Percentiles rank a stretch among this genome's conserved stretches.
These are phyloP conservation scores for Pseudogymnoascus sp. DNA, from an alignment of 2,329 filamentous ascomycete species.

Conservation along the genomic window DNA sequence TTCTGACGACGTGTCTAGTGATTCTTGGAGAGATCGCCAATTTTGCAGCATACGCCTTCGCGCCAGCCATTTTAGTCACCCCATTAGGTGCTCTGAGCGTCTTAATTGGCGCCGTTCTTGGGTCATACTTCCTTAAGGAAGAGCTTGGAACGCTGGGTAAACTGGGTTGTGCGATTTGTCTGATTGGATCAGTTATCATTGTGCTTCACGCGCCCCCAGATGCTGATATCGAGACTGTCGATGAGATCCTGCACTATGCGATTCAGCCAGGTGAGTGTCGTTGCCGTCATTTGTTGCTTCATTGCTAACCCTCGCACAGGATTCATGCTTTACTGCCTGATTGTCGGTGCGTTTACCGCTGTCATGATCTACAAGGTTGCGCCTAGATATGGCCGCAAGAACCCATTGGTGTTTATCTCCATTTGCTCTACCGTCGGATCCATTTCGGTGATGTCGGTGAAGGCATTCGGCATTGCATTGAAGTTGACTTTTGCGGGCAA, in stretches of 20 bases:
- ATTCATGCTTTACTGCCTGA: conserved; percentile 78
- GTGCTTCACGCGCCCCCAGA: conserved; percentile 95
- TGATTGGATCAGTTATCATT: conserved; percentile 94
- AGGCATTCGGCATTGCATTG: conserved; percentile 94
- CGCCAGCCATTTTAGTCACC: conserved; percentile 95
- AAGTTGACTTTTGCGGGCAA: conserved; percentile 89
- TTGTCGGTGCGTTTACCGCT: conserved; percentile 74
- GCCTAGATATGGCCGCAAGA: conserved; percentile 84
- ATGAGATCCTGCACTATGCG: conserved; percentile 84
- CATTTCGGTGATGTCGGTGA: conserved; percentile 97
- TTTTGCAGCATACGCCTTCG: conserved; percentile 96
- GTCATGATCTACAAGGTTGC: conserved; percentile 97
- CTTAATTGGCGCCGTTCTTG: conserved; percentile 87
- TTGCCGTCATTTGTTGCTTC: neutral
- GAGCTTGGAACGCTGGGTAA: conserved; percentile 85
- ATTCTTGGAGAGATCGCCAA: conserved; percentile 91
- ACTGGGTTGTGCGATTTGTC: conserved; percentile 89
- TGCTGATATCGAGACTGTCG: conserved; percentile 81
- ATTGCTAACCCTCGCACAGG: conserved; percentile 44
- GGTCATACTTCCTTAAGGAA: conserved; percentile 90
- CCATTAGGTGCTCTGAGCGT: conserved; percentile 90
- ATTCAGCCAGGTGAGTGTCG: conserved; percentile 72
- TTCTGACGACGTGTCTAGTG: conserved; percentile 50
- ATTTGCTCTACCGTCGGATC: conserved; percentile 97
- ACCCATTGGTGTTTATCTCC: conserved; percentile 91